These are phyloP conservation scores for Ophidiomyces ophidiicola DNA, from an alignment of 2,329 filamentous ascomycete genomes.

Conservation along the genomic window DNA sequence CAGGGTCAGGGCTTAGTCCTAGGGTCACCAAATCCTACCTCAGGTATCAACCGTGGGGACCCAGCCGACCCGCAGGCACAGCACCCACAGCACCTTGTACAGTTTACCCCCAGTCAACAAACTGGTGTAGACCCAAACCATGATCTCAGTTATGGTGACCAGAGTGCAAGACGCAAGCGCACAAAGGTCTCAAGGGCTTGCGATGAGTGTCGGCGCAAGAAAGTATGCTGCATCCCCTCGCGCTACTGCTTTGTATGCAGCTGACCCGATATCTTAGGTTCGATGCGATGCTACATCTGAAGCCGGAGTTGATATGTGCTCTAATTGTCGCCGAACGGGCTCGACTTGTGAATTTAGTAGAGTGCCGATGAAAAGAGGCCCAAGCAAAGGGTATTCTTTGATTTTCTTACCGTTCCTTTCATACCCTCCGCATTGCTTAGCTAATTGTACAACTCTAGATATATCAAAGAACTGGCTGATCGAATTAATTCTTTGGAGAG, in stretches of 20 bases:
- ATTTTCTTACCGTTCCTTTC: neutral
- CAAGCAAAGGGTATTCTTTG: constrained; percentile 61
- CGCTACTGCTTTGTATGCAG: too few species aligned
- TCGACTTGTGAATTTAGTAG: constrained; percentile 73
- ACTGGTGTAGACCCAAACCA: constrained; percentile 36
- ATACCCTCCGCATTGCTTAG: constrained; percentile 10
- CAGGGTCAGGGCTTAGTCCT: constrained; percentile 32
- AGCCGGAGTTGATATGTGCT: constrained; percentile 59
- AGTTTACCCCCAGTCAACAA: constrained; percentile 34
- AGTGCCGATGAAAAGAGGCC: constrained; percentile 75
- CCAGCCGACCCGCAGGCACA: constrained; percentile 24
- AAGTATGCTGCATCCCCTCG: constrained; percentile 34
- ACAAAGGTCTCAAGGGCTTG: constrained; percentile 81
- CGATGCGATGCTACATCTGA: constrained; percentile 75
- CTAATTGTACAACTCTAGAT: constrained; percentile 37
- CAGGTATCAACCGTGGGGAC: constrained; percentile 28
- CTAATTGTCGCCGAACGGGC: constrained; percentile 66
- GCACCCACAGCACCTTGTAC: constrained; percentile 28
- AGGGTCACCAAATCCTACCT: constrained; percentile 26
- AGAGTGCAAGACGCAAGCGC: constrained; percentile 58
- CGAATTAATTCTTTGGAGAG: constrained; percentile 71
- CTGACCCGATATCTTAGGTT: constrained; percentile 38
- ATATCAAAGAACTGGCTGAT: constrained; percentile 85
- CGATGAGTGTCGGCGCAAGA: constrained; percentile 79
- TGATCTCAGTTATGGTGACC: constrained; percentile 44